Conservation (phyloP, 1,284 basidiomycete genomes). For the Xerocomus amazonicus region DNA sequence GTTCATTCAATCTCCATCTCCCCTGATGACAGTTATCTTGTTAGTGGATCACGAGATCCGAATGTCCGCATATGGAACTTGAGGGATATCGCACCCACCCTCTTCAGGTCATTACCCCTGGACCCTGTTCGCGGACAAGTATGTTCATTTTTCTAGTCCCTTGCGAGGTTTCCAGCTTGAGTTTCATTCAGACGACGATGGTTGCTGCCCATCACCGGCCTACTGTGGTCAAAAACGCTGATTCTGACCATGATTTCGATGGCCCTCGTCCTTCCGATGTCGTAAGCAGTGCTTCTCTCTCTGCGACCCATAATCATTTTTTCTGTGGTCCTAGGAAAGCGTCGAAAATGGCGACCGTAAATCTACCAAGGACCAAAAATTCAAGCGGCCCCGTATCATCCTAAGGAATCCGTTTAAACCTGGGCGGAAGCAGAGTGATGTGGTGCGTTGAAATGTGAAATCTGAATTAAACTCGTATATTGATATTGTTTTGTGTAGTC, state of each 20-base stretch:
- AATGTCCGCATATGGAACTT: slow-evolving; percentile 19
- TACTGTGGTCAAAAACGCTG: not conserved
- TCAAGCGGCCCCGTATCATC: not conserved
- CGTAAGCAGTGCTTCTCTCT: not conserved
- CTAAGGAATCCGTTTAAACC: not conserved
- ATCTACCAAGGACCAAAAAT: not conserved
- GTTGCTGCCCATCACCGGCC: not conserved
- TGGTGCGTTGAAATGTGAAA: slow-evolving; percentile 7
- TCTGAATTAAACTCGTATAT: not conserved
- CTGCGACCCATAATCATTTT: not conserved
- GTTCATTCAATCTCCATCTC: slow-evolving; percentile 20
- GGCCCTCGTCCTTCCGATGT: not conserved
- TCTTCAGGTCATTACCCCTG: slow-evolving; percentile 14
- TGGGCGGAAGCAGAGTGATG: not conserved
- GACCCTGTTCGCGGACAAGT: slow-evolving; percentile 15
- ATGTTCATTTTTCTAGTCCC: not conserved
- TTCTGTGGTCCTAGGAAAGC: not conserved
- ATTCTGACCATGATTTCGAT: not conserved
- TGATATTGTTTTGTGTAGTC: slow-evolving; percentile 4
- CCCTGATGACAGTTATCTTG: slow-evolving; percentile 13
- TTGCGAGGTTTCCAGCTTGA: not conserved
- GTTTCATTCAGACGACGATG: not conserved
- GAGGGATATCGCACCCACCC: slow-evolving; percentile 10
- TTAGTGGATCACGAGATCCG: slow-evolving; percentile 15
- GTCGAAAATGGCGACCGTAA: not conserved